A percentile compares a stretch with the other conserved stretches of the same genome.
phyloP scores from a whole-genome alignment of 805 yeast species.

The Ogataea degrootiae region DNA sequence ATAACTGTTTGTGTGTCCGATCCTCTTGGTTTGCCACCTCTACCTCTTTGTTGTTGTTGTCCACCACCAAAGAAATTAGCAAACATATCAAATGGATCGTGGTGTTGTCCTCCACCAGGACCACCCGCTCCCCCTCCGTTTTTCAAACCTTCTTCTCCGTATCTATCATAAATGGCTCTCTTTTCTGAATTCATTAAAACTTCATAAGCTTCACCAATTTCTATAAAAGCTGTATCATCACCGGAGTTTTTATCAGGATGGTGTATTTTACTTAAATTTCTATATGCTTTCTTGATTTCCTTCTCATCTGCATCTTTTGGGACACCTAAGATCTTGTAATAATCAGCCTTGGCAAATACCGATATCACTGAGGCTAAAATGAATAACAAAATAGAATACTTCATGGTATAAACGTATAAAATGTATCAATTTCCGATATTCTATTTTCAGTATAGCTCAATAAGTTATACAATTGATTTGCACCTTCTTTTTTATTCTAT shows the following conservation, averaged over 20 bases:
- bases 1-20: constrained; percentile 50
- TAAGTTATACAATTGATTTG: too few relatives aligned
- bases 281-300: constrained; percentile 81
- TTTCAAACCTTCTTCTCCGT: constrained; percentile 72
- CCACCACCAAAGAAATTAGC: constrained; percentile 55
- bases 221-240: constrained; percentile 81
- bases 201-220: constrained; percentile 91
- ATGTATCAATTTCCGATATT: too few relatives aligned
- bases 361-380: neutral
- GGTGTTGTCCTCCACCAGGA: constrained; percentile 22
- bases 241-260: constrained; percentile 95
- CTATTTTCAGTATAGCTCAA: too few relatives aligned
- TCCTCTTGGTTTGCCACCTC: constrained; percentile 43
- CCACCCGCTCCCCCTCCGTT: constrained; percentile 51
- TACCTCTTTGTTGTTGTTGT: constrained; percentile 33
- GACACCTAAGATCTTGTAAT: constrained; percentile 61
- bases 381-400: neutral
- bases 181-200: constrained; percentile 70
- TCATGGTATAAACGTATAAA: neutral
- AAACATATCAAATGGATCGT: constrained; percentile 52
- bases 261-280: constrained; percentile 73
- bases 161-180: constrained; percentile 62
- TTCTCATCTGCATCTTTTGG: constrained; percentile 63
- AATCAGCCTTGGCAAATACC: constrained; percentile 36
- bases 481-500: too few relatives aligned